A percentile compares a stretch with the other conserved stretches of the same genome.
Evolutionary conservation across 768 basidiomycete species (phyloP).

Genomic region (Chalciporus sphaerocephalus): DNA sequence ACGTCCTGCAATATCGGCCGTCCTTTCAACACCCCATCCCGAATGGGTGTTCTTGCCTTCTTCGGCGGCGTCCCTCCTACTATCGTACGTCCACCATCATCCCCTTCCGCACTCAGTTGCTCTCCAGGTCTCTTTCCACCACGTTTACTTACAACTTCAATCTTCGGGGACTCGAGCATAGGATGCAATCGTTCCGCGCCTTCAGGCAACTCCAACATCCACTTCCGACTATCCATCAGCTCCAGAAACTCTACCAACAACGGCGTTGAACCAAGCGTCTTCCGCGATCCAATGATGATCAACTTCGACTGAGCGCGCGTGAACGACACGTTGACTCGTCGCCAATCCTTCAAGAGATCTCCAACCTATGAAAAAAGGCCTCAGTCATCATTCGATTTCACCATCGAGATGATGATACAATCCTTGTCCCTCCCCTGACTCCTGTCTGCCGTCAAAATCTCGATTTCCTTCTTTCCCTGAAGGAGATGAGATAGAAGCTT

Average conservation of each 20-base stretch:
- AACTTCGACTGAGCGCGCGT: constrained; percentile 90
- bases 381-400: constrained; percentile 70
- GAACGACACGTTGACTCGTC: constrained; percentile 94
- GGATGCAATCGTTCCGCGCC: constrained; percentile 54
- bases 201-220: constrained; percentile 62
- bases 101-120: neutral
- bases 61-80: constrained; percentile 23
- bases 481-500: constrained; percentile 77
- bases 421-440: constrained; percentile 96
- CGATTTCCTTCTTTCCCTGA: constrained; percentile 52
- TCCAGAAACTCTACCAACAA: constrained; percentile 72
- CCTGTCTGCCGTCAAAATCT: constrained; percentile 88
- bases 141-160: constrained; percentile 9
- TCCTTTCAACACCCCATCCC: constrained; percentile 47
- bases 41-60: constrained; percentile 35
- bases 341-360: constrained; percentile 92
- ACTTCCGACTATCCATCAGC: constrained; percentile 65
- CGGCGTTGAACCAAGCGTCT: constrained; percentile 59
- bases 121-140: constrained; percentile 13
- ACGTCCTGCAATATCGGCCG: constrained; percentile 61
- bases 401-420: constrained; percentile 89
- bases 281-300: constrained; percentile 83
- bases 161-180: constrained; percentile 20
- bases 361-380: constrained; percentile 55
- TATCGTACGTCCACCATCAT: constrained; percentile 3